Percentiles rank a stretch among this genome's conserved stretches.
Evolutionary conservation across 1,284 basidiomycete genomes (phyloP).

Genomic region (Ganoderma sinense): DNA sequence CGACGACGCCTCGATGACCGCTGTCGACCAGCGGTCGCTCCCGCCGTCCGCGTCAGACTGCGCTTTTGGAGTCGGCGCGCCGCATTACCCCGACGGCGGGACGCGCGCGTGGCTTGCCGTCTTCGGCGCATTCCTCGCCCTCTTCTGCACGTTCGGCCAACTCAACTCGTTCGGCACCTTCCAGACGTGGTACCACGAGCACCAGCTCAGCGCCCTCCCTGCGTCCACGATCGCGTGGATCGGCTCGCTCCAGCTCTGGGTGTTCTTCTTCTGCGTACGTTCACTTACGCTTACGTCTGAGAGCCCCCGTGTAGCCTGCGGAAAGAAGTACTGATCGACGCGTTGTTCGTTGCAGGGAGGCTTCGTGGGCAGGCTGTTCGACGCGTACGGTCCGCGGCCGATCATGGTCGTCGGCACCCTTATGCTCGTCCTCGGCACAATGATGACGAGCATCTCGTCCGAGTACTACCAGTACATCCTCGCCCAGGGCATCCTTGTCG

Average conservation of each 20-base stretch:
- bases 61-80: slow-evolving; percentile 7
- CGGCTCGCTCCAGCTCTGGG: slow-evolving; percentile 51
- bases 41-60: slow-evolving; percentile 13
- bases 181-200: slow-evolving; percentile 51
- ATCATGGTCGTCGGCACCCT: slow-evolving; percentile 43
- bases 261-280: slow-evolving; percentile 49
- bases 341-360: slow-evolving; percentile 35
- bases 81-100: slow-evolving; percentile 40
- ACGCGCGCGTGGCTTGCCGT: slow-evolving; percentile 45
- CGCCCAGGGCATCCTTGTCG: slow-evolving; percentile 46
- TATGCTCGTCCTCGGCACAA: slow-evolving; percentile 44
- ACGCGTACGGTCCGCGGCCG: slow-evolving; percentile 43
- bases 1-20: slow-evolving; percentile 16
- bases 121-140: slow-evolving; percentile 43
- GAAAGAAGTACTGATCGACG: not conserved
- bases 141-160: slow-evolving; percentile 48
- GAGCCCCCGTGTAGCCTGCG: not conserved
- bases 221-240: slow-evolving; percentile 56
- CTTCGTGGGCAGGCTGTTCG: slow-evolving; percentile 44
- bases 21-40: slow-evolving; percentile 21
- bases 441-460: slow-evolving; percentile 47
- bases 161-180: slow-evolving; percentile 49
- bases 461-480: slow-evolving; percentile 48
- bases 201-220: slow-evolving; percentile 44
- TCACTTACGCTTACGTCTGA: not conserved